Evolutionary conservation across 257 asterid genomes (phyloP), one percentile per base, ranked within the genome.

Genomic region (Scutellaria minor): DNA sequence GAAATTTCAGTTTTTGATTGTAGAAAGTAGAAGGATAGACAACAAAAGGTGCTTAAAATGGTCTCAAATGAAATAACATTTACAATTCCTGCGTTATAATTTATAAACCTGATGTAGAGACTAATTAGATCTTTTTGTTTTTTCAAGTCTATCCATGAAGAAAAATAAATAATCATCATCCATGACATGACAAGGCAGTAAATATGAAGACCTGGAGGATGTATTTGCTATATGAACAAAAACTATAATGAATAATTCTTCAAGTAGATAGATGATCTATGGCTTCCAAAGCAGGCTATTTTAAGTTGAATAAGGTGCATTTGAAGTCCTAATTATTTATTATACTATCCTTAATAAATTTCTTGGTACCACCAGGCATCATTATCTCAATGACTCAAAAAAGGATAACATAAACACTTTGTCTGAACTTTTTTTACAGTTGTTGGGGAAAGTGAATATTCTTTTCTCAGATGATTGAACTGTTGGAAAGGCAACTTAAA

Each of bases 21-120:
- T 50, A 55, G 54, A 61, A 78, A 53, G 35, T 52, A 68, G 64
- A 31, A 53, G 20, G 52, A 53, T 66, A 55, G 63, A 24, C 66
- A 59, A 66, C 55, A 64, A 61, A 24, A 64, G 44, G 12, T 24
- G 44, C 78, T 20, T 37, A 64, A 65, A 75, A 67, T 68, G 57
- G 61, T 40, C 48, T 18, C 39, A 50, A 80, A 70, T 53, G 55
- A 74, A 54, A 47, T 4, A 45, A 22, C 41, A 3, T 2, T 3
- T 45, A n/a, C 57, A 10, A 18, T 15, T 42, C 1, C 31, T 14
- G 66, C 37, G 61, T 54, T 5, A 5, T n/a, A 24, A 14, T 51
- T 64, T 45, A 6, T 24, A 45, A 52, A 66, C 3, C 55, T 59
- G 18, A 73, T 48, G 48, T 7, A 13, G 62, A 13, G 14, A 46